Evolutionary conservation across 208 protist genomes (phyloP).

Genomic region (Leishmania tarentolae): DNA sequence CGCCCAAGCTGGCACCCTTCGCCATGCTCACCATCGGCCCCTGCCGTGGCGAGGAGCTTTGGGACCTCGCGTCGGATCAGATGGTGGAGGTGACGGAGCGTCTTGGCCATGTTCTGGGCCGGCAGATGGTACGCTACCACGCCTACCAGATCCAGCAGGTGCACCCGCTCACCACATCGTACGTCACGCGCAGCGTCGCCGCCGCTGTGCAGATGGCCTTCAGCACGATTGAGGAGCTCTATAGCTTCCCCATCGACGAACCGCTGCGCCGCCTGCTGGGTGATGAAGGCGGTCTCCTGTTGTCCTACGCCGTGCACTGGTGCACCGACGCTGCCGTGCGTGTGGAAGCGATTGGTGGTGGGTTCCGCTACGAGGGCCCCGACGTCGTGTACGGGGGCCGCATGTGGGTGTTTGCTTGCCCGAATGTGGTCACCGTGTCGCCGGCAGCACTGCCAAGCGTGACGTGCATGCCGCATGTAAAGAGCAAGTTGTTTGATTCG

Average conservation of each 20-base stretch:
- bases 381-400: conserved; percentile 67
- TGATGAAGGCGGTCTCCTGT: conserved; percentile 51
- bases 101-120: conserved; percentile 41
- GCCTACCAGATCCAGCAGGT: conserved; percentile 77
- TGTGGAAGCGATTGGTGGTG: conserved; percentile 28
- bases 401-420: conserved; percentile 76
- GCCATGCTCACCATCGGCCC: conserved; percentile 70
- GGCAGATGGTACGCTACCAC: conserved; percentile 39
- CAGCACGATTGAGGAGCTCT: conserved; percentile 61
- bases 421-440: conserved; percentile 65
- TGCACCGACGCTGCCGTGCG: conserved; percentile 69
- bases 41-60: conserved; percentile 65
- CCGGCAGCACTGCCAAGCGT: conserved; percentile 11
- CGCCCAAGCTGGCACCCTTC: conserved; percentile 75
- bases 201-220: conserved; percentile 67
- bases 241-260: conserved; percentile 51
- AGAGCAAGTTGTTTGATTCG: conserved; percentile 27
- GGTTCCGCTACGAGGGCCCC: conserved; percentile 65
- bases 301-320: conserved; percentile 83
- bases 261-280: conserved; percentile 59
- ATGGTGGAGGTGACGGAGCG: conserved; percentile 64
- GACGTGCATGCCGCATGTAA: conserved; percentile 21
- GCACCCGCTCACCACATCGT: conserved; percentile 70
- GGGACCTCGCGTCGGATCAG: conserved; percentile 59
- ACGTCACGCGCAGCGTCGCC: conserved; percentile 52